A percentile compares a stretch with the other conserved stretches of the same genome.
Evolutionary conservation across 352 stramenopile species (phyloP).

Genomic region (Phytopythium kandeliae): DNA sequence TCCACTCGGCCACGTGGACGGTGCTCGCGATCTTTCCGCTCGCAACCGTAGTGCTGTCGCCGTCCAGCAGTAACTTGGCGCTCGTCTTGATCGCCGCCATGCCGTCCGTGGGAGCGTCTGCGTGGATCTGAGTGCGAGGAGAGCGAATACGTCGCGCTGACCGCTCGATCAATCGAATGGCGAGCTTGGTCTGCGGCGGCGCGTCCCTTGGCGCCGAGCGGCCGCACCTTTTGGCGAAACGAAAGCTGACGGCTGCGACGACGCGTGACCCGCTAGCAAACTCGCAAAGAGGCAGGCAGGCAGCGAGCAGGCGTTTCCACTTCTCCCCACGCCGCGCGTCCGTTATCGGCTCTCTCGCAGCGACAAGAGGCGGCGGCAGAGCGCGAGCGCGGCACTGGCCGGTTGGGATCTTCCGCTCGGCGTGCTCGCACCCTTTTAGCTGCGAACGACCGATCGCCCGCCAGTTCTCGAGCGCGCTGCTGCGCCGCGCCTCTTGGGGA

Average conservation of each 20-base stretch:
- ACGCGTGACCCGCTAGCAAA: neutral
- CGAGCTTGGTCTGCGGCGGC: neutral
- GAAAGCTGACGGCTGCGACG: neutral
- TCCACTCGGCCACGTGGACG: slow-evolving; percentile 1
- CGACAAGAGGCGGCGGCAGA: neutral
- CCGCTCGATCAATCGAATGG: slow-evolving; percentile 4
- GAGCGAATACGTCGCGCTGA: neutral
- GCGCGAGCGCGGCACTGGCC: neutral
- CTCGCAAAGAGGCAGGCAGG: too few relatives aligned
- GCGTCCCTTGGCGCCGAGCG: neutral
- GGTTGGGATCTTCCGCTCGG: slow-evolving; percentile 1
- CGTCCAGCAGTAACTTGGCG: neutral
- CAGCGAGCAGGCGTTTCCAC: neutral
- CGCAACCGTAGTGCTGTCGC: neutral
- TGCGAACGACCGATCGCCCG: neutral
- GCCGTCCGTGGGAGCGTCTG: neutral
- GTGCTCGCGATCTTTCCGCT: slow-evolving; percentile 1
- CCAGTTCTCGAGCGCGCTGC: neutral
- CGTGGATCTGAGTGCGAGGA: neutral
- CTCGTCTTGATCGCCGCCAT: slow-evolving; percentile 2
- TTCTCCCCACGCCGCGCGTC: neutral
- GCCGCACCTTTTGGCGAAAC: slow-evolving; percentile 1
- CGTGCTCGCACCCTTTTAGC: slow-evolving; percentile 1
- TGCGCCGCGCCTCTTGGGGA: neutral
- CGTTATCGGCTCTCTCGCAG: neutral